Conservation (phyloP, 106 monocot genomes). For the Alisma plantagoaquatica region DNA sequence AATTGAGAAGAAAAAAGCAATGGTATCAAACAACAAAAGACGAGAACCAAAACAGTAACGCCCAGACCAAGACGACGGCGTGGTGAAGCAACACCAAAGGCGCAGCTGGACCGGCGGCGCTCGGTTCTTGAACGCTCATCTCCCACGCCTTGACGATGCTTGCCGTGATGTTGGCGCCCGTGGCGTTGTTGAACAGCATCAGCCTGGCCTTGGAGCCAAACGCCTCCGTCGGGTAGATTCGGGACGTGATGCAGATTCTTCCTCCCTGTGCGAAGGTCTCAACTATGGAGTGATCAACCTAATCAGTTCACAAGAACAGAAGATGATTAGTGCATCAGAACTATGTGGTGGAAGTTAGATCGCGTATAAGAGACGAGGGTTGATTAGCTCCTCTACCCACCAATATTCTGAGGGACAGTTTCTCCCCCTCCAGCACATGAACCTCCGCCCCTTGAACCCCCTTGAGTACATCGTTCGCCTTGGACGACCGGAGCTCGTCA, state of each 20-base stretch:
- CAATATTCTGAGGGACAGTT: conserved; percentile 45
- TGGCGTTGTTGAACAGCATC: conserved; percentile 68
- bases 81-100: too few relatives aligned
- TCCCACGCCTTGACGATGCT: too few relatives aligned
- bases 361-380: too few relatives aligned
- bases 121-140: too few relatives aligned
- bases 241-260: too few relatives aligned
- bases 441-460: conserved; percentile 44
- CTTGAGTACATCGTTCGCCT: conserved; percentile 51
- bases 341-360: background rate
- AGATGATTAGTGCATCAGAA: background rate
- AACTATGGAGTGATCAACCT: conserved; percentile 79
- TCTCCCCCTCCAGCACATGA: conserved; percentile 64
- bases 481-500: conserved; percentile 77
- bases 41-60: too few relatives aligned
- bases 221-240: conserved; percentile 53
- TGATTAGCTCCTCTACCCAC: conserved; percentile 30
- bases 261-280: too few relatives aligned
- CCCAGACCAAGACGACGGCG: too few relatives aligned
- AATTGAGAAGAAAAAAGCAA: too few relatives aligned
- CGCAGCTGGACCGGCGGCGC: too few relatives aligned
- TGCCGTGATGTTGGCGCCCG: conserved; percentile 21
- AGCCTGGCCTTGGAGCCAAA: conserved; percentile 27
- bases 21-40: too few relatives aligned
- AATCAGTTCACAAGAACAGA: too few relatives aligned